Conservation (phyloP, 2,329 filamentous ascomycete genomes). For the Ceratocystis albifundus region DNA sequence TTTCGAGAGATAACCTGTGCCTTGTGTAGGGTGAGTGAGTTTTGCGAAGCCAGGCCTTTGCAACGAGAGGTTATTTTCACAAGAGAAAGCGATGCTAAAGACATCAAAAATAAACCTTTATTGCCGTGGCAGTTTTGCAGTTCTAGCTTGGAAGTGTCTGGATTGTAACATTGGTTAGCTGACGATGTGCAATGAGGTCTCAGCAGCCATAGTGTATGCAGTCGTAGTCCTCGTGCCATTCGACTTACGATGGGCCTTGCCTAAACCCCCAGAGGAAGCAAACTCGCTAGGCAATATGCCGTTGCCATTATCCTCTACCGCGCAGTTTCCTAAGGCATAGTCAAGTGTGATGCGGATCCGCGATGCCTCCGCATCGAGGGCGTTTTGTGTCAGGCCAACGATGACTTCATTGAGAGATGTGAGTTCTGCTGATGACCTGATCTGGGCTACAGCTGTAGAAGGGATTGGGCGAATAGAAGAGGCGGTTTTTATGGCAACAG, state of each 20-base stretch:
- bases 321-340: slow-evolving; percentile 62
- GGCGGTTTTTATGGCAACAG: not conserved
- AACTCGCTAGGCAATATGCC: slow-evolving; percentile 72
- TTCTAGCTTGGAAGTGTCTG: slow-evolving; percentile 19
- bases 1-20: slow-evolving; percentile 54
- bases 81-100: slow-evolving; percentile 63
- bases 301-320: slow-evolving; percentile 70
- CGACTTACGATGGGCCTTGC: slow-evolving; percentile 56
- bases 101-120: slow-evolving; percentile 65
- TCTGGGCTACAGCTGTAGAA: slow-evolving; percentile 58
- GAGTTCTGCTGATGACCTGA: slow-evolving; percentile 75
- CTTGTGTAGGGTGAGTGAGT: slow-evolving; percentile 58
- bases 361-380: slow-evolving; percentile 65
- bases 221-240: not conserved
- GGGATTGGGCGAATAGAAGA: slow-evolving; percentile 55
- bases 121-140: slow-evolving; percentile 44
- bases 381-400: slow-evolving; percentile 65
- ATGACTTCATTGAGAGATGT: slow-evolving; percentile 61
- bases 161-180: not conserved
- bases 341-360: slow-evolving; percentile 62
- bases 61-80: slow-evolving; percentile 66
- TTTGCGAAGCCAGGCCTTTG: slow-evolving; percentile 45
- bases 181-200: not conserved
- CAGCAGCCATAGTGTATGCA: not conserved
- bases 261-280: slow-evolving; percentile 54